These are phyloP conservation scores for Ottelia alismoides DNA, from an alignment of 106 monocot species.

Conservation along the genomic window DNA sequence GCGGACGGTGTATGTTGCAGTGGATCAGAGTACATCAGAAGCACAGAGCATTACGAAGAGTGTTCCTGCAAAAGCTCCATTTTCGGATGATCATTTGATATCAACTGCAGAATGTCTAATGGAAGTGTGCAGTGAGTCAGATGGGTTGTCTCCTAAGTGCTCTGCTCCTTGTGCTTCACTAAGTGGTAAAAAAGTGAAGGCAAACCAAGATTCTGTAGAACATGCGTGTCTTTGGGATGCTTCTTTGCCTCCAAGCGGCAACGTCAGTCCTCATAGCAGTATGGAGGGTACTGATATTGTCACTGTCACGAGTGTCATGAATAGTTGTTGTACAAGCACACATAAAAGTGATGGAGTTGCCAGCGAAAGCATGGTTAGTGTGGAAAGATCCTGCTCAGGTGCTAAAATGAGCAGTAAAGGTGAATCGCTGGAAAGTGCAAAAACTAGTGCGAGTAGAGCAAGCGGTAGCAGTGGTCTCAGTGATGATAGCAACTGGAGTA, in stretches of 20 bases:
- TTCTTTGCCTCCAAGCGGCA: slow-evolving; percentile 73
- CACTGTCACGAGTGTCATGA: slow-evolving; percentile 39
- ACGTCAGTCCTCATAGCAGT: slow-evolving; percentile 81
- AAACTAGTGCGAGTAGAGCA: slow-evolving; percentile 65
- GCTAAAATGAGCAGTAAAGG: slow-evolving; percentile 39
- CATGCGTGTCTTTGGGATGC: slow-evolving; percentile 89
- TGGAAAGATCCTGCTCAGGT: slow-evolving; percentile 44
- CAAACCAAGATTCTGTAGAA: slow-evolving; percentile 34
- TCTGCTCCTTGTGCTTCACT: slow-evolving; percentile 14
- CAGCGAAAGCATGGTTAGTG: too few species aligned
- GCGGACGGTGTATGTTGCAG: slow-evolving; percentile 56
- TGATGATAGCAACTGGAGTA: slow-evolving; percentile 87
- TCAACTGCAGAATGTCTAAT: slow-evolving; percentile 23
- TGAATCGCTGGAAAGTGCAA: slow-evolving; percentile 68
- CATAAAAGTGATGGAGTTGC: slow-evolving; percentile 48
- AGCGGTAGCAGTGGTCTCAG: slow-evolving; percentile 90
- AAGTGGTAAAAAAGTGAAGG: slow-evolving; percentile 16
- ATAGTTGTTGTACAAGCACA: slow-evolving; percentile 46
- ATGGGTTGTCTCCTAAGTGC: too few species aligned
- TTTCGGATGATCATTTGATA: slow-evolving; percentile 66
- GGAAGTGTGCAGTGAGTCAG: slow-evolving; percentile 28
- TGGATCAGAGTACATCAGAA: slow-evolving; percentile 45
- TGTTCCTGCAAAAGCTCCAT: slow-evolving; percentile 38
- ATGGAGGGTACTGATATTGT: slow-evolving; percentile 56
- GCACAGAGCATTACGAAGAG: slow-evolving; percentile 40